Evolutionary conservation across 164 flowering plant species (phyloP), one percentile per base, ranked within the genome.

Genomic region (Hamamelis virginiana): DNA sequence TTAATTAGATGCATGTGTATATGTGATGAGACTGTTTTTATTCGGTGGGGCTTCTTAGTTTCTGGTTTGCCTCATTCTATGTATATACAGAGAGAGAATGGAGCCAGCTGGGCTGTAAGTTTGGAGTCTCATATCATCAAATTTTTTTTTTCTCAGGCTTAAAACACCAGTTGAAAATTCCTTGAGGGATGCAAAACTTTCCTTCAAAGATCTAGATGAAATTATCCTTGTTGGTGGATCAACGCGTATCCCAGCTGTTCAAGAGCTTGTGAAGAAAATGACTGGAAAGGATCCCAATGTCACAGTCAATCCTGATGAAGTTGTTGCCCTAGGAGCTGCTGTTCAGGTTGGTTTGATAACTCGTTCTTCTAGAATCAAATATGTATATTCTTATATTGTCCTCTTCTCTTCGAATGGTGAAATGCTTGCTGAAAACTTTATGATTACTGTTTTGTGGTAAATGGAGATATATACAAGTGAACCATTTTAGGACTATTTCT

Each of bases 251-350:
- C 95, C 95, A 16, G 90, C 96, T 68, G 96, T 90, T 56, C 91
- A 87, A 76, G 91, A 85, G 59, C 85, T 90, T 67, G 96, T 90
- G 11, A 86, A 70, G 77, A 88, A 83, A 76, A 3, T 88, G 80
- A 90, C 96, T 38, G 87, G 92, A 12, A 90, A 86, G 72, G 91
- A 82, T 0, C 95, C 95, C 11, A 90, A 90, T 78, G 95, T 88
- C 41, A 80, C 94, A 0, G 94, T 89, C 14, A 91, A 91, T 71
- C 96, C 96, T 48, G 93, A 91, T 77, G 93, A 91, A 81, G 97
- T 91, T 72, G 97, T 89, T 74, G 97, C 97, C 26, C 85, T 91
- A 44, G 97, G 94, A n/a, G 97, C 95, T 77, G 95, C 95, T 16
- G 97, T 91, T 59, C 95, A 89, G 93, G 95, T 91, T 25, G 9